Percentiles rank a stretch among this genome's conserved stretches.
Conservation (phyloP, 331 rosid genomes). For the Saraca asoca region DNA sequence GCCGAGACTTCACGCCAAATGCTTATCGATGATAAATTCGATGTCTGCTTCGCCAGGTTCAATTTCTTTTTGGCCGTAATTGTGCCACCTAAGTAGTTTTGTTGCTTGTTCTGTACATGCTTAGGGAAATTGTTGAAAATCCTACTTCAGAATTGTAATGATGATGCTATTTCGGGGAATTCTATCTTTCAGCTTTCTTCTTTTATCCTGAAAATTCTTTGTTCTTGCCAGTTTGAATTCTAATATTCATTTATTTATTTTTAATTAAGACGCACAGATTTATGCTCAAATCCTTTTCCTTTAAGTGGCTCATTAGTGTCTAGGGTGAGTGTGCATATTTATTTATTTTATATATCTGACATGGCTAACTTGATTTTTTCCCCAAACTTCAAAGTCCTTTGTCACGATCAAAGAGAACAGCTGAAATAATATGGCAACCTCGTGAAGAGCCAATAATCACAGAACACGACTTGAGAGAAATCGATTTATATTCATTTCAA, state of each 20-base stretch:
- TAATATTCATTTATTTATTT: background rate
- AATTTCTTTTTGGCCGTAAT: background rate
- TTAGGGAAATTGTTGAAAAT: background rate
- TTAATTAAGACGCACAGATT: too few relatives aligned
- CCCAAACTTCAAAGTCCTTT: conserved; percentile 63
- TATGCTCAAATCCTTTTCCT: too few relatives aligned
- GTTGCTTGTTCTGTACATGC: background rate
- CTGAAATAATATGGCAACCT: conserved; percentile 85
- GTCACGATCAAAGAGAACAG: conserved; percentile 77
- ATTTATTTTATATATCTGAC: background rate
- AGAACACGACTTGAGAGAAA: conserved; percentile 73
- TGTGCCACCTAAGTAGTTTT: background rate
- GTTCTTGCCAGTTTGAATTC: background rate
- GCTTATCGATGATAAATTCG: conserved; percentile 73
- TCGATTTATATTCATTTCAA: conserved; percentile 90
- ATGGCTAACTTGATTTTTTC: conserved; percentile 17
- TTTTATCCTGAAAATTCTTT: background rate
- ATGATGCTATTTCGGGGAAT: background rate
- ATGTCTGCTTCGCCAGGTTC: conserved; percentile 74
- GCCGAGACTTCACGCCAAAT: conserved; percentile 84
- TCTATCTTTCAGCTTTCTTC: background rate
- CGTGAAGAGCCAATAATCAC: conserved; percentile 55
- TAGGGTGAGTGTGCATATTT: background rate
- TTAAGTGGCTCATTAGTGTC: too few relatives aligned
- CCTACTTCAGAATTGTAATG: background rate